Evolutionary conservation across 352 stramenopile species (phyloP), one percentile per base, ranked within the genome.

Genomic region (Phytophthora cryptogea): DNA sequence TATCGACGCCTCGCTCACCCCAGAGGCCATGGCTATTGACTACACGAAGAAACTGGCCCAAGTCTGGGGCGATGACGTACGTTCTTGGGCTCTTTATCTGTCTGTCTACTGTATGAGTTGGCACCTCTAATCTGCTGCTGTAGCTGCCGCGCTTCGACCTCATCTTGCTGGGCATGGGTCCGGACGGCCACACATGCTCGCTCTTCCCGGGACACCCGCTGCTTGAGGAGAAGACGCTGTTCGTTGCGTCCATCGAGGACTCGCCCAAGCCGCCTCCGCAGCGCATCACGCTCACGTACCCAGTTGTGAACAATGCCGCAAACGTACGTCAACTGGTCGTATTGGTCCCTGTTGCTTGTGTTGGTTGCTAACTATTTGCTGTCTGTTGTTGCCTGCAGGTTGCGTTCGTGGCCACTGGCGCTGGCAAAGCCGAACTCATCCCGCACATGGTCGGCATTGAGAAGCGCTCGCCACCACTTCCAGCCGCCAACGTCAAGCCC

Each of bases 181-280:
- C 97, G 5, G 97, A 99, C 70, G 97, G 97, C 10, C 97, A 99
- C 82, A 99, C 97, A 14, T 98, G 95, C 72, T 99, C 94, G 46
- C 82, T 99, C 16, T 99, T 99, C 76, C 97, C 97, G 0, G 86
- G 82, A 30, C 97, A 99, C 72, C 59, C 74, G 40, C 78, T 99
- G 30, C 65, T 99, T n/a, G 50, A 89, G 61, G 82, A 98, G 70
- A 71, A 73, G 13, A 71, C 67, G 49, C 67, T 86, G 27, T 90
- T 93, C 31, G 96, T 99, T 14, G 89, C 92, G 13, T 86, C 84
- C n/a, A 98, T 99, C 71, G 72, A 92, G 17, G 96, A 99, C 80
- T 99, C 96, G 27, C 97, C 97, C 16, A 99, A 99, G 82, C 96
- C 96, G 7, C 97, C 97, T 33, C 84, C 95, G 8, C 74, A 96